Percentiles rank a stretch among this genome's conserved stretches.
Evolutionary conservation across 331 rosid genomes (phyloP).

Genomic region (Rosa hybrid): DNA sequence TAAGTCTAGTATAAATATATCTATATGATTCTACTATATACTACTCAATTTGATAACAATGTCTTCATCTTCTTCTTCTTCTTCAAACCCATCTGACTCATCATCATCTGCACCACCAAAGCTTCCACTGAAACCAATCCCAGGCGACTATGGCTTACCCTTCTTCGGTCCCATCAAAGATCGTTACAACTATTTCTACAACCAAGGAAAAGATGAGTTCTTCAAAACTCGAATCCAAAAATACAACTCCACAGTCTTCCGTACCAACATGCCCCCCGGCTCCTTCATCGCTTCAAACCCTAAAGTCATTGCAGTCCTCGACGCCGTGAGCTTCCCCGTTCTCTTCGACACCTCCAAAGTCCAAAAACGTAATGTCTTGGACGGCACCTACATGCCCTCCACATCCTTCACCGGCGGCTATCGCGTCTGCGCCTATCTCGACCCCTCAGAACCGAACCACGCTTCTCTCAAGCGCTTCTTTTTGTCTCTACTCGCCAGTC

Average conservation of each 20-base stretch:
- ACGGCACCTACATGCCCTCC: conserved; percentile 92
- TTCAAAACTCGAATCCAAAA: conserved; percentile 44
- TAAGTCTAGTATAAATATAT: neutral
- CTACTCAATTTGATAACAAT: neutral
- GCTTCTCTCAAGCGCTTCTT: conserved; percentile 43
- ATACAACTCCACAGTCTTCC: conserved; percentile 61
- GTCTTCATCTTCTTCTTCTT: conserved; percentile 12
- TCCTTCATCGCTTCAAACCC: conserved; percentile 58
- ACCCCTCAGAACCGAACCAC: conserved; percentile 71
- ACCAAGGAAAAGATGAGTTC: conserved; percentile 63
- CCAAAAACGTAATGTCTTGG: conserved; percentile 58
- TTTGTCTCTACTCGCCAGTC: conserved; percentile 45
- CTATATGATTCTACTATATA: neutral
- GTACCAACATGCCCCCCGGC: conserved; percentile 78
- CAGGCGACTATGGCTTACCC: conserved; percentile 60
- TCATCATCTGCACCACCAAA: neutral
- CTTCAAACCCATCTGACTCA: neutral
- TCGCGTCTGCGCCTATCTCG: conserved; percentile 64
- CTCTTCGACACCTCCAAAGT: conserved; percentile 66
- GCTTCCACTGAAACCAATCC: conserved; percentile 55
- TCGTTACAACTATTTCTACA: conserved; percentile 65
- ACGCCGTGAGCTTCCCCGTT: conserved; percentile 53
- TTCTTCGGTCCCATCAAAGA: conserved; percentile 56
- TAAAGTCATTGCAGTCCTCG: conserved; percentile 60
- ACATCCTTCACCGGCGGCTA: conserved; percentile 63